These are phyloP conservation scores for Penicillium sp. DNA, from an alignment of 2,329 filamentous ascomycete species.

Conservation along the genomic window DNA sequence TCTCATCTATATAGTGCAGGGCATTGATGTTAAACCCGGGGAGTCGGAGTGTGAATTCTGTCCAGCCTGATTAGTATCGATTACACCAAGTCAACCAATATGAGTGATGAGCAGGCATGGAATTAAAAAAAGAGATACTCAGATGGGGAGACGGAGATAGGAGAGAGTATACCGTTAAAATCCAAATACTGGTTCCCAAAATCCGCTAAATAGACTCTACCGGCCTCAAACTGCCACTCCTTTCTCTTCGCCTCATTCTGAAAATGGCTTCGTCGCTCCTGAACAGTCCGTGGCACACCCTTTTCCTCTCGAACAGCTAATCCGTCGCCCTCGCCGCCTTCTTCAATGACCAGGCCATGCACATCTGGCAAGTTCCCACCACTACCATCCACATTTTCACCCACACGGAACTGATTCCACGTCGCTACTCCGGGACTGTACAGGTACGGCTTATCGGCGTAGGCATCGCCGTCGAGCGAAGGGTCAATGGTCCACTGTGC, in stretches of 20 bases:
- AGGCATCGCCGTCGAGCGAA: slow-evolving; percentile 85
- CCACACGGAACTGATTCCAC: slow-evolving; percentile 77
- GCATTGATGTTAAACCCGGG: slow-evolving; percentile 44
- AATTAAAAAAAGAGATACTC: not conserved
- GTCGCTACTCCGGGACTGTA: slow-evolving; percentile 82
- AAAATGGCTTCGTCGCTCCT: slow-evolving; percentile 65
- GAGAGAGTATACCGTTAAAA: slow-evolving; percentile 66
- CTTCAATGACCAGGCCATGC: slow-evolving; percentile 63
- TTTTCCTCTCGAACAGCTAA: slow-evolving; percentile 52
- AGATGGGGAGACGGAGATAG: not conserved
- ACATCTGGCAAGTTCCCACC: slow-evolving; percentile 33
- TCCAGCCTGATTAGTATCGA: not conserved
- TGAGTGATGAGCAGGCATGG: not conserved
- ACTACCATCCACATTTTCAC: slow-evolving; percentile 44
- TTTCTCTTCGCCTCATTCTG: slow-evolving; percentile 60
- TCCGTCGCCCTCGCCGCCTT: slow-evolving; percentile 65
- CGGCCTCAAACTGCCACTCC: slow-evolving; percentile 65
- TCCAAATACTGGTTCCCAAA: slow-evolving; percentile 95
- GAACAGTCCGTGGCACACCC: slow-evolving; percentile 59
- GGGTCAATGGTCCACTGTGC: slow-evolving; percentile 93
- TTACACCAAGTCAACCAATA: not conserved
- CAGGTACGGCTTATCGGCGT: slow-evolving; percentile 82
- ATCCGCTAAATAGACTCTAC: slow-evolving; percentile 66
- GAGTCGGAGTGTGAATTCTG: slow-evolving; percentile 46
- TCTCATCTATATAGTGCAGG: slow-evolving; percentile 56